Evolutionary conservation across 1,284 basidiomycete genomes (phyloP).

Genomic region (Naganishia liquefaciens): DNA sequence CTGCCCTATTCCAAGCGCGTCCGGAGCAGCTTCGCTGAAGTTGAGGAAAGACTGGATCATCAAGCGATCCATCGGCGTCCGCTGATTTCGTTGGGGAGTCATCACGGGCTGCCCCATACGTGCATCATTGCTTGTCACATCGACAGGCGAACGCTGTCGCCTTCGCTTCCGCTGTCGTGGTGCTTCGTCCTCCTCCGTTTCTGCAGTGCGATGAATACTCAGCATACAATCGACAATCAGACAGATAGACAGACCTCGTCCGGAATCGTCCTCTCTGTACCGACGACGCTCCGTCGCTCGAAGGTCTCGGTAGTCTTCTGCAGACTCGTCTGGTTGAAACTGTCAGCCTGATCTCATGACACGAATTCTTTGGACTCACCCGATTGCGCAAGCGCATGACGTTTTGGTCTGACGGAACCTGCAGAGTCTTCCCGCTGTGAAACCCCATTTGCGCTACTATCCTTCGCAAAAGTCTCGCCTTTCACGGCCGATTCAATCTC

Average conservation of each 20-base stretch:
- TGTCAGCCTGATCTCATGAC: not conserved
- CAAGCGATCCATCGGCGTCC: not conserved
- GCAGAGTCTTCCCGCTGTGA: not conserved
- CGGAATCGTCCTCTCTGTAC: not conserved
- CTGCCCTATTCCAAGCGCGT: constrained; percentile 1
- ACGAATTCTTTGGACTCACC: not conserved
- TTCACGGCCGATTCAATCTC: not conserved
- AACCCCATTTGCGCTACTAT: not conserved
- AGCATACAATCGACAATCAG: too few species aligned
- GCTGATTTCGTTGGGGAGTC: too few species aligned
- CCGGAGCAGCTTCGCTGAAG: not conserved
- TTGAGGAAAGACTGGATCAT: not conserved
- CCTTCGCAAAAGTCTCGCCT: not conserved
- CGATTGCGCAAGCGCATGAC: not conserved
- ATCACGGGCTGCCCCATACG: too few species aligned
- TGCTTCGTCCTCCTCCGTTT: too few species aligned
- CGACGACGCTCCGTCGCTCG: not conserved
- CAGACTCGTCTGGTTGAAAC: not conserved
- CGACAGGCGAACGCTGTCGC: too few species aligned
- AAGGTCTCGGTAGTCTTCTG: not conserved
- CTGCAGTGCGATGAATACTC: too few species aligned
- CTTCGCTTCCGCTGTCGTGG: too few species aligned
- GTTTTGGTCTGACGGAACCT: not conserved
- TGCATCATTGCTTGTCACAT: too few species aligned
- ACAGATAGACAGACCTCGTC: not conserved